Evolutionary conservation across 2,329 filamentous ascomycete species (phyloP).

Genomic region (Aureobasidium sp.): DNA sequence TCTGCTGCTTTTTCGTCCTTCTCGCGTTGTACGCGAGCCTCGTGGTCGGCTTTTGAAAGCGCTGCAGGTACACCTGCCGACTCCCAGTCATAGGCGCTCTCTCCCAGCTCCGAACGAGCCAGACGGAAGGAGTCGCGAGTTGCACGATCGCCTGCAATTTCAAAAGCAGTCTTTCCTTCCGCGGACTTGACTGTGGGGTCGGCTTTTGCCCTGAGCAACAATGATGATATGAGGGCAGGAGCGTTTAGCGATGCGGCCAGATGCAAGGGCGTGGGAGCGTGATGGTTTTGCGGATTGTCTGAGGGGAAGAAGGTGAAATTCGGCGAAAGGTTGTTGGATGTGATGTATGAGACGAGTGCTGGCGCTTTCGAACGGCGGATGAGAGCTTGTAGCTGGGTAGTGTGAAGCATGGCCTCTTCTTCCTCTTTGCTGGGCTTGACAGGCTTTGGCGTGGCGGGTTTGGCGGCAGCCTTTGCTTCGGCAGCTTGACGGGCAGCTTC

Average conservation of each 20-base stretch:
- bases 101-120: conserved; percentile 72
- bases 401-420: conserved; percentile 73
- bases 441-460: conserved; percentile 33
- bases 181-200: conserved; percentile 62
- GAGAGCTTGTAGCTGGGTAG: conserved; percentile 77
- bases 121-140: conserved; percentile 90
- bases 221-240: conserved; percentile 63
- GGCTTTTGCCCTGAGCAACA: conserved; percentile 65
- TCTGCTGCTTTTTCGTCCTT: conserved; percentile 58
- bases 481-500: conserved; percentile 17
- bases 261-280: conserved; percentile 77
- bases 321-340: conserved; percentile 60
- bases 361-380: conserved; percentile 86
- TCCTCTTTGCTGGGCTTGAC: conserved; percentile 66
- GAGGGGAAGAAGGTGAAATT: conserved; percentile 68
- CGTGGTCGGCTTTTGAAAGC: conserved; percentile 62
- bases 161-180: conserved; percentile 79
- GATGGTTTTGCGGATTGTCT: conserved; percentile 59
- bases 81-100: conserved; percentile 70
- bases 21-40: conserved; percentile 60
- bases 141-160: conserved; percentile 73
- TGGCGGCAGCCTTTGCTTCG: conserved; percentile 29
- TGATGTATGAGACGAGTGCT: conserved; percentile 73
- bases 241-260: conserved; percentile 75
- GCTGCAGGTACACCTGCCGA: conserved; percentile 61